Percentiles rank a stretch among this genome's conserved stretches.
Conservation (phyloP, 2,329 filamentous ascomycete species). For the Neofusicoccum sp. region DNA sequence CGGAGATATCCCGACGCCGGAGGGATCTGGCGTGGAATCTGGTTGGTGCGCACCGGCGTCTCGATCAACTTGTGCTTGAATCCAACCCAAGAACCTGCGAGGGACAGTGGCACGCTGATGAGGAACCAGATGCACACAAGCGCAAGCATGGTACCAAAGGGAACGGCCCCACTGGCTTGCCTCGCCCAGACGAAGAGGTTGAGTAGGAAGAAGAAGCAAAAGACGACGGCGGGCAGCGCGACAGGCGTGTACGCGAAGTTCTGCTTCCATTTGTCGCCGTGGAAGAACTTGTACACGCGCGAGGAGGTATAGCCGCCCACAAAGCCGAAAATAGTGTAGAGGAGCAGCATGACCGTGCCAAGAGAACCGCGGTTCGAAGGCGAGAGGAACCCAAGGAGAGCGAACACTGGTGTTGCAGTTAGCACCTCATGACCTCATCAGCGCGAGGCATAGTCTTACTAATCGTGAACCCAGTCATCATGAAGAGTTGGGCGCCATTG, state of each 20-base stretch:
- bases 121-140: constrained; percentile 95
- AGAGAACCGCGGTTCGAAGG: constrained; percentile 94
- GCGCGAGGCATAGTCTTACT: constrained; percentile 39
- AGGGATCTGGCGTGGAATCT: constrained; percentile 96
- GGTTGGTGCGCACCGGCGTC: constrained; percentile 89
- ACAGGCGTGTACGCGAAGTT: constrained; percentile 88
- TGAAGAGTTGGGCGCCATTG: constrained; percentile 93
- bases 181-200: constrained; percentile 97
- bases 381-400: constrained; percentile 90
- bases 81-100: constrained; percentile 89
- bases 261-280: constrained; percentile 90
- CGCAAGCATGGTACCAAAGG: constrained; percentile 95
- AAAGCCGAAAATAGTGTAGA: constrained; percentile 91
- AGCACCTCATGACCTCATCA: constrained; percentile 2
- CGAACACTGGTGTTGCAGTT: constrained; percentile 62
- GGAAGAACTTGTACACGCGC: constrained; percentile 91
- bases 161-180: constrained; percentile 87
- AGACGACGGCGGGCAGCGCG: constrained; percentile 84
- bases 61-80: constrained; percentile 73
- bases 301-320: constrained; percentile 90
- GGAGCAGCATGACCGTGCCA: constrained; percentile 87
- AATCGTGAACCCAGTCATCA: constrained; percentile 96
- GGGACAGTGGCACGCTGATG: constrained; percentile 89
- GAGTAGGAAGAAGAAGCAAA: constrained; percentile 85
- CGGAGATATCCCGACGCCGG: constrained; percentile 80